phyloP scores from a whole-genome alignment of 495 filamentous ascomycete genomes.

The Penicillium diatomitis region DNA sequence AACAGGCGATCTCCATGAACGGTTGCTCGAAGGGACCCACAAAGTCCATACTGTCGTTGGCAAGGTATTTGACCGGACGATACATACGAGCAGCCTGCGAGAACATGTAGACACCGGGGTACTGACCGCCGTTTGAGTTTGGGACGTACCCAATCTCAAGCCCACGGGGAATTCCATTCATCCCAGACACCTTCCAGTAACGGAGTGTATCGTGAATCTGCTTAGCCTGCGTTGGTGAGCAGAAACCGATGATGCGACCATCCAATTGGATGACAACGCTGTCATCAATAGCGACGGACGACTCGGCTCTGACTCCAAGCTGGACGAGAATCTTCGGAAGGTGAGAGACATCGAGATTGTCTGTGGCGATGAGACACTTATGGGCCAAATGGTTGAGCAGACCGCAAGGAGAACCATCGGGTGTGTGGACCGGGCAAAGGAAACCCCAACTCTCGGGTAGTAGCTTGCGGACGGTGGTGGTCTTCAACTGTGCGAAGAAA shows the following conservation, averaged over 20 bases:
- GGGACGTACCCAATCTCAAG: conserved; percentile 91
- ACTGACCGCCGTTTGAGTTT: conserved; percentile 77
- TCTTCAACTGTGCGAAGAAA: conserved; percentile 97
- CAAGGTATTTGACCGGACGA: conserved; percentile 84
- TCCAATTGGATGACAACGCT: conserved; percentile 85
- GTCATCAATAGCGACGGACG: conserved; percentile 65
- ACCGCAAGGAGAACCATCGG: conserved; percentile 91
- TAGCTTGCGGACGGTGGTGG: conserved; percentile 90
- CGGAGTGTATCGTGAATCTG: conserved; percentile 74
- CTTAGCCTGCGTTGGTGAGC: conserved; percentile 69
- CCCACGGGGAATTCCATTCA: conserved; percentile 70
- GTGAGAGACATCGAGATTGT: conserved; percentile 56
- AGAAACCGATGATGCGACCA: conserved; percentile 83
- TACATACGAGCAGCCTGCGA: conserved; percentile 79
- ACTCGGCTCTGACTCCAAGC: conserved; percentile 64
- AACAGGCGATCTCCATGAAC: conserved; percentile 94
- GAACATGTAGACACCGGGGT: conserved; percentile 91
- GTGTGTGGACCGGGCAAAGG: conserved; percentile 93
- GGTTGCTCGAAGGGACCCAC: conserved; percentile 94
- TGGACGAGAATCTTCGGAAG: conserved; percentile 63
- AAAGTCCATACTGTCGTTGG: conserved; percentile 72
- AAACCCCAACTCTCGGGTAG: conserved; percentile 97
- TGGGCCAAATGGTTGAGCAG: conserved; percentile 92
- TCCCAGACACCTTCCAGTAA: conserved; percentile 91
- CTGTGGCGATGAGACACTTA: conserved; percentile 82